Base-by-base conservation (phyloP, 1,284 basidiomycete genomes). In the Cryptococcus hybrid region DNA sequence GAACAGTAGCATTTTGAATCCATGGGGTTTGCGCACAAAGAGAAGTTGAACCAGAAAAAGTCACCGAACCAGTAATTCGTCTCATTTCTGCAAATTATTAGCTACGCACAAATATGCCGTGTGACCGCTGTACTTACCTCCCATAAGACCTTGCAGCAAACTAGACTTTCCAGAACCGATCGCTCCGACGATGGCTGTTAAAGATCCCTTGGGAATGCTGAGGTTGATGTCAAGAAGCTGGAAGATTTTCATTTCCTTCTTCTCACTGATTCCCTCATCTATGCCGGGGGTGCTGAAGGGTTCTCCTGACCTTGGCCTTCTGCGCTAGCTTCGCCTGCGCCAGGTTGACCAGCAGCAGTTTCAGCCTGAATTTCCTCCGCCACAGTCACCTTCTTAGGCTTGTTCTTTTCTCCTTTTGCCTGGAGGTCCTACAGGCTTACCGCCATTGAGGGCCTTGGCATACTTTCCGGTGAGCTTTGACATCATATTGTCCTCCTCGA, bases 11-110 rank as follows among this genome's bases (percentile, higher is more conserved):
- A 68, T 88, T 86, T 77, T 85, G 84, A 64, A 91, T 88, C 88
- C 89, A 92, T 0, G 90, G 82, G 0, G 83, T 81, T 71, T 92
- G 90, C 3, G 87, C 85, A 3, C 88, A 88, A 65, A 90, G 88
- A 0, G 89, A 84, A 1, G 90, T 83, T 0, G 82, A 79, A 3
- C 89, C 86, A 2, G 84, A 84, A 66, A 89, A 86, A 0, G 78
- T 71, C 44, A 87, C 84, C 79, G 75, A 83, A 5, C 88, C 88
- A 13, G 76, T 71, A 0, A 83, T 71, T 79, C 80, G 79, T 58
- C 86, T 80, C 89, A 90, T 90, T 70, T 91, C 89, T 62, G 50
- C n/a, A 18, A 18, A 53, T 35, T 18, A 18, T 18, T 18, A 18
- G 18, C 18, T 18, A 18, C 18, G 18, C 18, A 18, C 18, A 18